Conservation (phyloP, 2,329 filamentous ascomycete genomes). For the Colletotrichum sansevieriae region DNA sequence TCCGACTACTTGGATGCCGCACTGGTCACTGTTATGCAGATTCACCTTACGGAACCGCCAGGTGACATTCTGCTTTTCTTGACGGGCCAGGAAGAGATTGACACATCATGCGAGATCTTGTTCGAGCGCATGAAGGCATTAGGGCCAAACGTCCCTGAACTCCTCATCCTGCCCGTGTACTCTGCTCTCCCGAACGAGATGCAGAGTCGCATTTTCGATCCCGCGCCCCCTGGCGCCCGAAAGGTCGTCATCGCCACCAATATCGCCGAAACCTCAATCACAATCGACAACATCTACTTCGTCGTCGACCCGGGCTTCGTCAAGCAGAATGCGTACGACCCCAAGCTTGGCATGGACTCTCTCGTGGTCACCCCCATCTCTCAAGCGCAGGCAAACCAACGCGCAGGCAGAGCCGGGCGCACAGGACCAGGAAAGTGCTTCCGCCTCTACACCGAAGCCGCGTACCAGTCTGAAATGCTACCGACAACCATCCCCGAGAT, state of each 20-base stretch:
- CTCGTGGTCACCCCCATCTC: constrained; percentile 96
- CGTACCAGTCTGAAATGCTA: constrained; percentile 96
- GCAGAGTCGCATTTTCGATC: constrained; percentile 94
- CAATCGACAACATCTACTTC: constrained; percentile 97
- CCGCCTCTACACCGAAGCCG: constrained; percentile 92
- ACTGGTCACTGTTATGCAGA: constrained; percentile 97
- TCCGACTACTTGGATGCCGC: constrained; percentile 95
- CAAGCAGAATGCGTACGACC: constrained; percentile 97
- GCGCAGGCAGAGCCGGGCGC: constrained; percentile 90
- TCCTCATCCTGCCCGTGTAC: constrained; percentile 96
- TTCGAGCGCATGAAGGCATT: constrained; percentile 97
- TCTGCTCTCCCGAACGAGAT: constrained; percentile 93
- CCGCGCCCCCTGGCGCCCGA: constrained; percentile 84
- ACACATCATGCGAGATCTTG: constrained; percentile 92
- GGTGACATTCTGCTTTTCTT: constrained; percentile 98
- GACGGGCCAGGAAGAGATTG: constrained; percentile 98
- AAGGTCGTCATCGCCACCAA: constrained; percentile 99
- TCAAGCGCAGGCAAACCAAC: constrained; percentile 95
- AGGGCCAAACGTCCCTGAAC: constrained; percentile 88
- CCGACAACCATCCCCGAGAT: constrained; percentile 97
- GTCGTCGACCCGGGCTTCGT: constrained; percentile 98
- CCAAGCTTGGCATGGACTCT: constrained; percentile 97
- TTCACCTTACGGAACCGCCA: constrained; percentile 90
- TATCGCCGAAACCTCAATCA: constrained; percentile 97
- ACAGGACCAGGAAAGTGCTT: constrained; percentile 98